Evolutionary conservation across 352 stramenopile species (phyloP).

Genomic region (Phytophthora citrophthora): DNA sequence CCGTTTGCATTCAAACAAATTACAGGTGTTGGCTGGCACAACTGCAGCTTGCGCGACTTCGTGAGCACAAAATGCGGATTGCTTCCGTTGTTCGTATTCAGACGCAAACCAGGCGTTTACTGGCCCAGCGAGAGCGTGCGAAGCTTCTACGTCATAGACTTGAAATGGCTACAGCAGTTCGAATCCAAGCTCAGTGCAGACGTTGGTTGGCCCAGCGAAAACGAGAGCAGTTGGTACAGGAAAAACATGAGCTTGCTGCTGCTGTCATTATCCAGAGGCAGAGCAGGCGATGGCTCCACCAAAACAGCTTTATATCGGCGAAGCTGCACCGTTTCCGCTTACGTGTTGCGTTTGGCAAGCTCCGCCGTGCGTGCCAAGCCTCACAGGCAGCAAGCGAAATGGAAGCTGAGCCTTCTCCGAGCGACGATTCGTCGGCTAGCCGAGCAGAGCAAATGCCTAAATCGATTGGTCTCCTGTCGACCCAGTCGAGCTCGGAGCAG

Average conservation of each 20-base stretch:
- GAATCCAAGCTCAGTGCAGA: slow-evolving; percentile 42
- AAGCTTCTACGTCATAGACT: slow-evolving; percentile 12
- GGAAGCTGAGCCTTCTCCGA: slow-evolving; percentile 39
- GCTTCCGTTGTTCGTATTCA: slow-evolving; percentile 24
- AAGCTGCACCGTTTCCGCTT: slow-evolving; percentile 45
- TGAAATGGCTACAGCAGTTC: slow-evolving; percentile 19
- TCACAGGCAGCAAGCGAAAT: slow-evolving; percentile 31
- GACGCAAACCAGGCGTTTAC: slow-evolving; percentile 15
- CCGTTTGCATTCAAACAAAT: slow-evolving; percentile 20
- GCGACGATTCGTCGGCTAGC: slow-evolving; percentile 27
- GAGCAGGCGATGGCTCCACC: slow-evolving; percentile 30
- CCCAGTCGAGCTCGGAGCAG: slow-evolving; percentile 37
- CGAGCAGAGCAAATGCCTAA: slow-evolving; percentile 8
- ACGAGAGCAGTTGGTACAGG: slow-evolving; percentile 17
- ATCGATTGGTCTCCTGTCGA: slow-evolving; percentile 8
- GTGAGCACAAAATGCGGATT: slow-evolving; percentile 7
- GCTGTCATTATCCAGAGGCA: slow-evolving; percentile 33
- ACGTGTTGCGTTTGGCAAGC: slow-evolving; percentile 37
- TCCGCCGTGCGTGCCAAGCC: slow-evolving; percentile 32
- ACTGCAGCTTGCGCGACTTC: slow-evolving; percentile 8
- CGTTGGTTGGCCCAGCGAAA: slow-evolving; percentile 30
- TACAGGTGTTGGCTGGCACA: slow-evolving; percentile 23
- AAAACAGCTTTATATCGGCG: slow-evolving; percentile 17
- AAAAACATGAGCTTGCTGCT: slow-evolving; percentile 27
- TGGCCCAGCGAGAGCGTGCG: slow-evolving; percentile 10